Evolutionary conservation across 169 alveolate genomes (phyloP), one percentile per base, ranked within the genome.

Genomic region (Miamiensis avidus): DNA sequence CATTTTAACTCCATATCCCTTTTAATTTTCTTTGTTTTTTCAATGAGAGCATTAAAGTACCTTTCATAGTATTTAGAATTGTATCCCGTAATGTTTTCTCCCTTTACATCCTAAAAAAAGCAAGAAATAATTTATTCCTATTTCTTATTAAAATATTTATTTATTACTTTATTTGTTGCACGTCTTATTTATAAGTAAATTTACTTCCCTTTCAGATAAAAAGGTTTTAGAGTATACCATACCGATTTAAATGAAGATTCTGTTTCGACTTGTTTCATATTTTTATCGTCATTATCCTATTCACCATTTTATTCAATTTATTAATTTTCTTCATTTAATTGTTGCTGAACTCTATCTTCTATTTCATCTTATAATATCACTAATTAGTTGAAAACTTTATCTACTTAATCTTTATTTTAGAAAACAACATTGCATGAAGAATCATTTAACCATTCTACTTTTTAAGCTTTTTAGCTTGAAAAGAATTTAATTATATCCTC

Each of bases 381-480:
- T 29, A 32, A 25, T 33, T 78, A 33, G 29, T n/a, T n/a, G n/a
- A 33, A 34, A 32, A 74, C 83, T 27, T 31, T 16, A 27, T 78
- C 74, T 31, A 34, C 69, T 27, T 29, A 25, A 25, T 34, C 74
- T 34, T 78, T 74, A 27, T 49, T 75, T 29, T 82, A 87, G 65
- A 86, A 86, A 28, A 81, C 77, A 25, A 86, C 87, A 81, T 86
- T 86, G 30, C 91, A 86, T 27, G 88, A 81, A 29, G 84, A 75
- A 86, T 86, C 91, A 65, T 86, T 86, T 20, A 86, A n/a, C 83
- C 91, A 86, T 81, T 81, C 87, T 28, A 86, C 82, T 74, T 79
- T 81, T 65, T 30, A 26, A 29, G 91, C 88, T 16, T 65, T 74
- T 33, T 34, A 86, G 28, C 74, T 31, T 25, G 74, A 29, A 75